phyloP scores from a whole-genome alignment of 371 early-diverging fungal genomes.

The Mucor lusitanicus region DNA sequence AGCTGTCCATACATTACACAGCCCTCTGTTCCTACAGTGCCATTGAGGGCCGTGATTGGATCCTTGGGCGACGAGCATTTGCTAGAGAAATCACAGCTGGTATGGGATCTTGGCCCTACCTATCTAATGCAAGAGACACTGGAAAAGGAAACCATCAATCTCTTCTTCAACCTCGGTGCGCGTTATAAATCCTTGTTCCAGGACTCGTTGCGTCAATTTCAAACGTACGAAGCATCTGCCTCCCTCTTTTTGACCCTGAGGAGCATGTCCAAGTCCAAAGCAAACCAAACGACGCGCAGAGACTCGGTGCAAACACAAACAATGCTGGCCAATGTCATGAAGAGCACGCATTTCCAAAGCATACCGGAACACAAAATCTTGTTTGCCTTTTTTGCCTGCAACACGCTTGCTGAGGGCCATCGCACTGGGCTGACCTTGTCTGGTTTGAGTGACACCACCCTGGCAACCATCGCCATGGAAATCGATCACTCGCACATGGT shows the following conservation, averaged over 20 bases:
- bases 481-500: slow-evolving; percentile 37
- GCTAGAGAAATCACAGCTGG: slow-evolving; percentile 25
- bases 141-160: slow-evolving; percentile 60
- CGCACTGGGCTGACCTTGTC: slow-evolving; percentile 42
- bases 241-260: slow-evolving; percentile 56
- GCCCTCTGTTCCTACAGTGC: slow-evolving; percentile 35
- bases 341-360: slow-evolving; percentile 48
- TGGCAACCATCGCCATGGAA: slow-evolving; percentile 19
- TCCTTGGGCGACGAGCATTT: slow-evolving; percentile 29
- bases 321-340: slow-evolving; percentile 56
- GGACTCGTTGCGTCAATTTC: slow-evolving; percentile 68
- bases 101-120: slow-evolving; percentile 72
- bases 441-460: slow-evolving; percentile 38
- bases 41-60: slow-evolving; percentile 45
- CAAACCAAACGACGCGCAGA: slow-evolving; percentile 7
- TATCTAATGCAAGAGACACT: slow-evolving; percentile 65
- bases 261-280: slow-evolving; percentile 35
- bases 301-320: slow-evolving; percentile 32
- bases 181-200: slow-evolving; percentile 70
- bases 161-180: slow-evolving; percentile 66
- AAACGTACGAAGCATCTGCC: slow-evolving; percentile 68
- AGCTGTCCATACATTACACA: slow-evolving; percentile 63
- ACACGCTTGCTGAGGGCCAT: slow-evolving; percentile 50
- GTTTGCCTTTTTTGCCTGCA: slow-evolving; percentile 67
- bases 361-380: slow-evolving; percentile 65